Evolutionary conservation across 768 basidiomycete species (phyloP).

Genomic region (Lentinula edodes): DNA sequence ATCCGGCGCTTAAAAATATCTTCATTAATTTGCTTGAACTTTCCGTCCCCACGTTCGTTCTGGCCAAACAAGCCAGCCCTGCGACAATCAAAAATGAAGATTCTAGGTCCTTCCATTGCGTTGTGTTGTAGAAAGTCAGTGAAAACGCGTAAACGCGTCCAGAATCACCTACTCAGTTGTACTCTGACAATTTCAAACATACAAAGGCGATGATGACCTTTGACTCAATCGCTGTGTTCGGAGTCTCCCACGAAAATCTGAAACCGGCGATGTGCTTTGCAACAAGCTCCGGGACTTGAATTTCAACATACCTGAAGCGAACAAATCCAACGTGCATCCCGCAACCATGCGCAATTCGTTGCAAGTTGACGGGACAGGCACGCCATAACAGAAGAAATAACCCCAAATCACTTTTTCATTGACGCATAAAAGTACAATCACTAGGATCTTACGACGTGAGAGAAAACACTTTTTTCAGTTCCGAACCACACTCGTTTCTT

Average conservation of each 20-base stretch:
- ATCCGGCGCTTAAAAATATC: slow-evolving; percentile 3
- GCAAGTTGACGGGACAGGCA: neutral
- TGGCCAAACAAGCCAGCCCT: neutral
- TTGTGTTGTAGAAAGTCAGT: neutral
- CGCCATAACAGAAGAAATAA: neutral
- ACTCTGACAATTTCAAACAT: neutral
- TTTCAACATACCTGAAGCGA: neutral
- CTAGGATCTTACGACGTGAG: neutral
- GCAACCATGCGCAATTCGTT: neutral
- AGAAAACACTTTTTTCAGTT: neutral
- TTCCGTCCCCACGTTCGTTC: neutral
- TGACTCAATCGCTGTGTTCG: neutral
- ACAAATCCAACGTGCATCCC: neutral
- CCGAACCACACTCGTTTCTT: neutral
- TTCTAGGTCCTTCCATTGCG: neutral
- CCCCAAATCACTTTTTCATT: slow-evolving; percentile 5
- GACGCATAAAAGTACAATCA: neutral
- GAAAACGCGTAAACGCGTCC: neutral
- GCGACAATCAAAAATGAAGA: neutral
- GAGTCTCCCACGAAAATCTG: too few species aligned
- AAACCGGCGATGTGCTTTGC: too few species aligned
- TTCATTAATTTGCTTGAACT: too few species aligned
- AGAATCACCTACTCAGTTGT: neutral
- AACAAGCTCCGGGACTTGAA: neutral
- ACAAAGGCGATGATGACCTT: neutral